Base-by-base conservation (phyloP, 352 stramenopile species). In the Globisporangium irregulare region DNA sequence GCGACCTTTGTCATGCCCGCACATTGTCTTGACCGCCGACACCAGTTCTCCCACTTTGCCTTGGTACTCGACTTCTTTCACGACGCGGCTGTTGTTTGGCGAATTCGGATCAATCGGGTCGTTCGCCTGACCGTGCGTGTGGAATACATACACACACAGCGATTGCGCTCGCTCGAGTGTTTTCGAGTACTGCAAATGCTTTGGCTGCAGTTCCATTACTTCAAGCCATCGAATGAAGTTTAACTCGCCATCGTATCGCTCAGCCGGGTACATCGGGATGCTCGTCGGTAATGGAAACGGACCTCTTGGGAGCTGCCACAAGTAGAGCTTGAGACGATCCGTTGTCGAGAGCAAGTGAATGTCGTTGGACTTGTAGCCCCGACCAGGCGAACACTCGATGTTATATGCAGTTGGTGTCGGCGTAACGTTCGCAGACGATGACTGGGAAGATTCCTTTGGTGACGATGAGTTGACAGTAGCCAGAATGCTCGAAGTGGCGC, bases 1-100 rank as follows among this genome's bases (percentile, higher is more conserved):
- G 8, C 88, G 81, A 20, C 86, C 86, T 73, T 94, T 96, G 70
- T 96, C 88, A 61, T 96, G 84, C 0, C 85, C 86, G 36, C 86
- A 94, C 81, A 96, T 92, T 0, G 82, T 94, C 70, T 96, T 96
- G 24, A 96, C 85, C 25, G 85, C 82, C 36, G 85, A 93, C 14
- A 94, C 82, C 18, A 96, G 74, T 63, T 96, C 88, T 22, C 85
- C 80, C 1, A 96, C 83, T 66, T 92, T 93, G 46, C 84, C 84
- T 66, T 93, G 87, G 54, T 94, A 94, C 25, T 94, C 87, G 14
- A 92, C 80, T 69, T 94, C 87, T 36, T 85, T 88, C 69, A 87
- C 67, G 27, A 92, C 80, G 14, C 81, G 79, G 59, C 62, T 89
- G 38, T 61, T 80, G 53, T 84, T 72, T 15, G 63, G 38, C 9